Conservation (phyloP, 1,284 basidiomycete genomes). For the Tilletia walkeri region DNA sequence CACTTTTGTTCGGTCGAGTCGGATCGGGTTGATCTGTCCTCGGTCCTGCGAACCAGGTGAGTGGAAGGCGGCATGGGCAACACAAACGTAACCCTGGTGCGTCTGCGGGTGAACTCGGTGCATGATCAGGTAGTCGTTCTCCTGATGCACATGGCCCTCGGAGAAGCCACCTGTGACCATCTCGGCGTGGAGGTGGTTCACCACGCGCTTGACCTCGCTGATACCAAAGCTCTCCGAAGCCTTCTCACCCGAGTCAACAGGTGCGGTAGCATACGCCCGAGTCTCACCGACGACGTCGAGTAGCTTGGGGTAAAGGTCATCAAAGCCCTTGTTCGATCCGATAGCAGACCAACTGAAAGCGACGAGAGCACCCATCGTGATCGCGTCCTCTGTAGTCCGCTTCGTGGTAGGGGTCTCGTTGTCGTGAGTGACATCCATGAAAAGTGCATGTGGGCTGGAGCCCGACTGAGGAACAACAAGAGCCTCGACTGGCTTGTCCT, state of each 20-base stretch:
- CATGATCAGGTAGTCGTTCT: slow-evolving; percentile 43
- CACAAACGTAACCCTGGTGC: slow-evolving; percentile 41
- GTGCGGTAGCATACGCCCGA: slow-evolving; percentile 34
- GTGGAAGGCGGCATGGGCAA: slow-evolving; percentile 48
- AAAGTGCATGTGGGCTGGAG: slow-evolving; percentile 47
- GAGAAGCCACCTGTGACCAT: slow-evolving; percentile 45
- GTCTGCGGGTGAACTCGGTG: slow-evolving; percentile 50
- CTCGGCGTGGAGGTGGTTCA: slow-evolving; percentile 49
- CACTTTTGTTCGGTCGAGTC: slow-evolving; percentile 38
- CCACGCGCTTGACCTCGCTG: slow-evolving; percentile 36
- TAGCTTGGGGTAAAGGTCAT: slow-evolving; percentile 46
- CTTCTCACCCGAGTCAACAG: slow-evolving; percentile 32
- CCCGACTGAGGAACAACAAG: slow-evolving; percentile 40
- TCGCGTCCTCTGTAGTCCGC: slow-evolving; percentile 47
- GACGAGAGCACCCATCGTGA: slow-evolving; percentile 50
- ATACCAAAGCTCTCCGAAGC: neutral
- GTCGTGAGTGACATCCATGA: slow-evolving; percentile 53
- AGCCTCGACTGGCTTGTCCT: slow-evolving; percentile 23
- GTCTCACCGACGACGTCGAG: slow-evolving; percentile 45
- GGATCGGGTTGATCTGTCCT: slow-evolving; percentile 41
- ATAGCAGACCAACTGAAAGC: slow-evolving; percentile 51
- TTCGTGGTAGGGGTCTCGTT: slow-evolving; percentile 49
- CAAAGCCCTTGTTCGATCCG: slow-evolving; percentile 48
- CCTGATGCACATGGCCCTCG: slow-evolving; percentile 49
- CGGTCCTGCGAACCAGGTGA: slow-evolving; percentile 32